Base-by-base conservation (phyloP, 352 stramenopile genomes). In the Thalassiosira ordinaria region DNA sequence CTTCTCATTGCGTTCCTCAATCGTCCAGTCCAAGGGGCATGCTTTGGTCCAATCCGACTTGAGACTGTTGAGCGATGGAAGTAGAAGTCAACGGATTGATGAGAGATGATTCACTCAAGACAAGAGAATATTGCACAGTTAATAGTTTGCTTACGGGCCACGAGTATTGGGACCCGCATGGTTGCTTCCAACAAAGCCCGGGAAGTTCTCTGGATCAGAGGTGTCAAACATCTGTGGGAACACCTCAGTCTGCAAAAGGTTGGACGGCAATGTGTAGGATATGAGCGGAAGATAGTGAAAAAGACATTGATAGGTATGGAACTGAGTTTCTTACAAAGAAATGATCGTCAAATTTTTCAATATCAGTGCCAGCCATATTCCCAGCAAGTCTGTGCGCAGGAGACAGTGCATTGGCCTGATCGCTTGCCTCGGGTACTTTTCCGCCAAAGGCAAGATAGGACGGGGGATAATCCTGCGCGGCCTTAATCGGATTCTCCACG, bases 21-120 rank as follows among this genome's bases (percentile, higher is more conserved):
- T 8, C 44, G 67, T 78, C 74, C 74, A 83, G 46, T 74, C 59
- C 13, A 64, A 8, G 14, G 74, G 74, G 47, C 74, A 83, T 9
- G 74, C 29, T 47, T 79, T 68, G 0, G 74, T 79, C 74, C 74
- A 83, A 26, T 83, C 59, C 27, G 24, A 8, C 24, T 82, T 82
- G 1, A 68, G n/a, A n/a, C n/a, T n/a, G n/a, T n/a, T n/a, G n/a
- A n/a, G n/a, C n/a, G n/a, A n/a, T n/a, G n/a, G n/a, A n/a, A n/a
- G n/a, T n/a, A n/a, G n/a, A n/a, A n/a, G n/a, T n/a, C n/a, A n/a
- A n/a, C n/a, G n/a, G n/a, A n/a, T n/a, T n/a, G n/a, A n/a, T n/a
- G n/a, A n/a, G n/a, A n/a, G n/a, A n/a, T n/a, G n/a, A n/a, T n/a
- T n/a, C n/a, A n/a, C n/a, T n/a, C n/a, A n/a, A n/a, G n/a, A n/a